Conservation (phyloP, 2,329 filamentous ascomycete species). For the Myriangium duriaei region DNA sequence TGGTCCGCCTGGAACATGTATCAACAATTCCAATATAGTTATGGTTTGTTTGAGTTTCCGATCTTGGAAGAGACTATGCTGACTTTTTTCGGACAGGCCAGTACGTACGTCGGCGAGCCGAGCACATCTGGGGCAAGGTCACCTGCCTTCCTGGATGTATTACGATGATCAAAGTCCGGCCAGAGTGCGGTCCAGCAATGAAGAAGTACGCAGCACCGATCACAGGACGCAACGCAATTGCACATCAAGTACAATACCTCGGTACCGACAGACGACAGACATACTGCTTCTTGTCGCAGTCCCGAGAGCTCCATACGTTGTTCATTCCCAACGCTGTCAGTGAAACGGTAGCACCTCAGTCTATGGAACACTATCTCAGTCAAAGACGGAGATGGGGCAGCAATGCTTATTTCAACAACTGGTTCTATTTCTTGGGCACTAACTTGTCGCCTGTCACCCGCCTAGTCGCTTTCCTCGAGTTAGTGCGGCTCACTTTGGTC, state of each 20-base stretch:
- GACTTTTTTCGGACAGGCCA: constrained; percentile 14
- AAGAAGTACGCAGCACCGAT: constrained; percentile 17
- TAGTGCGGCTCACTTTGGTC: constrained; percentile 22
- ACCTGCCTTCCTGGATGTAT: constrained; percentile 17
- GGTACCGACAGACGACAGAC: constrained; percentile 17
- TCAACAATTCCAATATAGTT: constrained; percentile 15
- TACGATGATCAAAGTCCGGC: constrained; percentile 17
- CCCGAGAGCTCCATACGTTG: constrained; percentile 16
- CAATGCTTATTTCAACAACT: constrained; percentile 28
- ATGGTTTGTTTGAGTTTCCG: constrained; percentile 8
- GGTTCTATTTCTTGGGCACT: constrained; percentile 22
- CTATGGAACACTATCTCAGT: constrained; percentile 23
- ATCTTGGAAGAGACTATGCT: no score
- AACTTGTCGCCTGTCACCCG: constrained; percentile 27
- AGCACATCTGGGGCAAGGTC: constrained; percentile 16
- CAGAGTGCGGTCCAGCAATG: constrained; percentile 16
- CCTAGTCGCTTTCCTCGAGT: constrained; percentile 21
- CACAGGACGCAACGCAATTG: constrained; percentile 15
- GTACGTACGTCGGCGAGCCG: constrained; percentile 16
- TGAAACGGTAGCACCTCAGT: constrained; percentile 25
- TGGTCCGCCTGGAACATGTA: constrained; percentile 18
- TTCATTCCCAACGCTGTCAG: constrained; percentile 24
- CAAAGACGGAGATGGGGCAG: constrained; percentile 25
- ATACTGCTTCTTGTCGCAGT: constrained; percentile 16
- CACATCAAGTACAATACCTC: constrained; percentile 17